These are phyloP conservation scores for Dryas drummondii DNA, from an alignment of 306 rosid species.

Conservation along the genomic window DNA sequence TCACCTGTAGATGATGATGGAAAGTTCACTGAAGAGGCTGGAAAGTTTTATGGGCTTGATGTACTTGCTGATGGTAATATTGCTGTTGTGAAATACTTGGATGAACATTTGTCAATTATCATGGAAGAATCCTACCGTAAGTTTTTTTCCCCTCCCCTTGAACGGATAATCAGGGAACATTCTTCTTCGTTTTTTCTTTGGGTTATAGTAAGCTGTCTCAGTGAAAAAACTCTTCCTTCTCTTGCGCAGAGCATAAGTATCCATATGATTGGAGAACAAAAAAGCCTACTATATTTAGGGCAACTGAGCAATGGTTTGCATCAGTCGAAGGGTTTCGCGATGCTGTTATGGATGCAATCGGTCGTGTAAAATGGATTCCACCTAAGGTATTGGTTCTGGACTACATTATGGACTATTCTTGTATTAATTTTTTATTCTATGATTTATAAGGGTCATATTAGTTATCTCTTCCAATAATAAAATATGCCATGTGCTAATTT, in stretches of 20 bases:
- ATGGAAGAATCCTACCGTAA: constrained; percentile 90
- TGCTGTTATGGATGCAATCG: constrained; percentile 79
- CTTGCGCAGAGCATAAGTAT: constrained; percentile 83
- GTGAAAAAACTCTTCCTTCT: constrained; percentile 28
- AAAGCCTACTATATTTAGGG: constrained; percentile 96
- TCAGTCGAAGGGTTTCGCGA: constrained; percentile 94
- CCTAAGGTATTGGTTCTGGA: constrained; percentile 62
- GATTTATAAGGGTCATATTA: neutral
- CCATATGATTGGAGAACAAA: constrained; percentile 99
- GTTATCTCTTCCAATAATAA: neutral
- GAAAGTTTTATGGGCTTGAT: constrained; percentile 87
- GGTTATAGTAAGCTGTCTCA: neutral
- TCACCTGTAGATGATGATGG: constrained; percentile 94
- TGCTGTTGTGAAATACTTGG: constrained; percentile 84
- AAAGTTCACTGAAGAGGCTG: constrained; percentile 96
- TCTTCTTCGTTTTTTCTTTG: neutral
- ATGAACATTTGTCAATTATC: constrained; percentile 64
- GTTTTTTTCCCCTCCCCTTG: constrained; percentile 17
- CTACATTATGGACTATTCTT: neutral
- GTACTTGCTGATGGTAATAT: constrained; percentile 87
- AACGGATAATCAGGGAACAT: neutral
- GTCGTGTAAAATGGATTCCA: constrained; percentile 87
- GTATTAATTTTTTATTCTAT: neutral
- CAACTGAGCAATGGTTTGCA: constrained; percentile 99
- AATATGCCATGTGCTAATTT: neutral